Percentiles rank a stretch among this genome's conserved stretches.
These are phyloP conservation scores for Ogataea pini DNA, from an alignment of 805 yeast species.

Conservation along the genomic window DNA sequence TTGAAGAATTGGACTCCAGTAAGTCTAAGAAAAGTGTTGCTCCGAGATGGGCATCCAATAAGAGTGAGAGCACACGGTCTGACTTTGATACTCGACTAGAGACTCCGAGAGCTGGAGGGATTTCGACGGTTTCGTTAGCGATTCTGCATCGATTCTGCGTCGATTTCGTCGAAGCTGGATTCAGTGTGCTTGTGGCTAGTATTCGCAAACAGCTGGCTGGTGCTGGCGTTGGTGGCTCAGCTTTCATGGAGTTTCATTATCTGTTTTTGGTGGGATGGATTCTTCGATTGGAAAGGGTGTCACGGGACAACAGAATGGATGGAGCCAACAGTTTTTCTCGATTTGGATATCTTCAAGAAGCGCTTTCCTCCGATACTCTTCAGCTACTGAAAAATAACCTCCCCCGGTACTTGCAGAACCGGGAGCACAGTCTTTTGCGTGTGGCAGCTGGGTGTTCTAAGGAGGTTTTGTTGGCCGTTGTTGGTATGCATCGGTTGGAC, in stretches of 20 bases:
- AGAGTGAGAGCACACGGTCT: conserved; percentile 28
- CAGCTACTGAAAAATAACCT: conserved; percentile 40
- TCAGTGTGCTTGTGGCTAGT: conserved; percentile 60
- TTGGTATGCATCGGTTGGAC: conserved; percentile 38
- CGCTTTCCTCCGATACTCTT: conserved; percentile 62
- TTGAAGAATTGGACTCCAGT: conserved; percentile 64
- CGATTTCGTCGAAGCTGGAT: conserved; percentile 71
- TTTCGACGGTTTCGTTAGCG: conserved; percentile 35
- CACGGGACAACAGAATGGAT: no score
- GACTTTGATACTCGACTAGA: conserved; percentile 33
- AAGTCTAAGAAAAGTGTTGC: conserved; percentile 58
- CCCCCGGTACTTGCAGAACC: conserved; percentile 42
- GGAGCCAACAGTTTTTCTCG: conserved; percentile 21
- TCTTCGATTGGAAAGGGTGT: conserved; percentile 52
- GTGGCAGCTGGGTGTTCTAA: conserved; percentile 68
- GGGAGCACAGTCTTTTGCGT: conserved; percentile 62
- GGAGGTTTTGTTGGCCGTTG: conserved; percentile 52
- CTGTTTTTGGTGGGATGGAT: conserved; percentile 74
- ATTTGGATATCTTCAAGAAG: conserved; percentile 37
- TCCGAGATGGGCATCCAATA: conserved; percentile 14
- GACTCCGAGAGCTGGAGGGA: conserved; percentile 26
- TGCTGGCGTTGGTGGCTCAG: conserved; percentile 35
- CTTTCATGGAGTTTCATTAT: conserved; percentile 44
- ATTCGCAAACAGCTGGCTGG: conserved; percentile 40
- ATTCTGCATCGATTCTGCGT: conserved; percentile 47